phyloP scores from a whole-genome alignment of 768 basidiomycete species.

The Mycena leptocephala region DNA sequence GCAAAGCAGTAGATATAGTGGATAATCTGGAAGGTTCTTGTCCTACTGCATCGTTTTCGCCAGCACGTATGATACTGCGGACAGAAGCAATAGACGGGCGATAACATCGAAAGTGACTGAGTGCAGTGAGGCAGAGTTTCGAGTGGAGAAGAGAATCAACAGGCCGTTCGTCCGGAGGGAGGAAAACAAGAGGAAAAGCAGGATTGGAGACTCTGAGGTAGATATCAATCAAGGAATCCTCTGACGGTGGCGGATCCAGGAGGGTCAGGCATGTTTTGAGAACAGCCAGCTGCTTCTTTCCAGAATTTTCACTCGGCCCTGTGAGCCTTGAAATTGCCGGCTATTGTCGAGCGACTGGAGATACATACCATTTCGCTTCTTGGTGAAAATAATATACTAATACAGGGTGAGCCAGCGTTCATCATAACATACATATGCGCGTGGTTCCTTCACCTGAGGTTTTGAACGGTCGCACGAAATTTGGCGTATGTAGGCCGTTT shows the following conservation, averaged over 20 bases:
- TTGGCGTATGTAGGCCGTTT: conserved; percentile 37
- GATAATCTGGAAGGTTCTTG: conserved; percentile 30
- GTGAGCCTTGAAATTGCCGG: neutral
- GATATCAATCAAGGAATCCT: conserved; percentile 27
- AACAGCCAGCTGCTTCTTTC: conserved; percentile 17
- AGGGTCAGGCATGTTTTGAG: conserved; percentile 27
- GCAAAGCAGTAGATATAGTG: conserved; percentile 33
- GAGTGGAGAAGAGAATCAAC: conserved; percentile 20
- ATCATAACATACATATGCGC: neutral
- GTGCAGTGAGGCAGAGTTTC: conserved; percentile 30
- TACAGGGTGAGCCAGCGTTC: neutral
- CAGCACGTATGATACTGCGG: conserved; percentile 19
- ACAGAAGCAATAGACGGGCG: conserved; percentile 26
- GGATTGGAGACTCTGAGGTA: conserved; percentile 29
- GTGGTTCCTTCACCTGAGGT: conserved; percentile 25
- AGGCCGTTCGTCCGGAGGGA: conserved; percentile 24
- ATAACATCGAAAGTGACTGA: conserved; percentile 28
- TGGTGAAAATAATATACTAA: conserved; percentile 40
- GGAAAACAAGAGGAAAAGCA: conserved; percentile 33
- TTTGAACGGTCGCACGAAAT: conserved; percentile 38
- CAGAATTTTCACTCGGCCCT: conserved; percentile 1
- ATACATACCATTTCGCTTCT: conserved; percentile 25
- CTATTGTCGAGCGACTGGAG: neutral
- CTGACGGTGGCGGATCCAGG: conserved; percentile 30
- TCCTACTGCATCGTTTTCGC: neutral